Base-by-base conservation (phyloP, 2,329 filamentous ascomycete species). In the Sporothrix sp. region DNA sequence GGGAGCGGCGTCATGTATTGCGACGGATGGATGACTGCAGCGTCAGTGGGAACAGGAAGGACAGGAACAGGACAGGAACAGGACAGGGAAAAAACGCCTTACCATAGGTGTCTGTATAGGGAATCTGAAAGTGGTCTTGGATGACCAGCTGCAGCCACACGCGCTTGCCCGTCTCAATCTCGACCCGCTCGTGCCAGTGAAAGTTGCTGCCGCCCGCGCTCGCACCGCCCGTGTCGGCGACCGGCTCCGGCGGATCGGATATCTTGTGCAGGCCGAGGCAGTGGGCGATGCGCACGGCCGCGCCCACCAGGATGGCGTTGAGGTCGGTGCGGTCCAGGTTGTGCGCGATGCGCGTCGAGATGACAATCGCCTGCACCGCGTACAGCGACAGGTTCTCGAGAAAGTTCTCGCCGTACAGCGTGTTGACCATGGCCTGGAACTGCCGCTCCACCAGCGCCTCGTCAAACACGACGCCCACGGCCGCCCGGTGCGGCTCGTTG, bases 101-200 rank as follows among this genome's bases (percentile, higher is more conserved):
- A n/a, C 52, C 53, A 48, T 66, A 67, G 5, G 62, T 63, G 23
- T 66, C 63, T 14, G 65, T 66, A 44, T 65, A 67, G 1, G 63
- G 61, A 6, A 66, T 57, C 25, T 54, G 50, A 42, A 60, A 66
- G 45, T 65, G 59, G 47, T 67, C 65, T 50, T 66, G 65, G 20
- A 66, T 64, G 10, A 65, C 60, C 11, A 62, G 53, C 54, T 68
- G 65, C 38, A 60, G 62, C 65, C 66, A 68, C 4, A 63, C 57
- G 4, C 65, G 56, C 42, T 62, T 60, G 5, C 65, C 65, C 7
- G 63, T 60, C 57, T 67, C 65, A 28, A 60, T 47, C 44, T 61
- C 59, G 10, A 61, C 39, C 2, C 42, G 45, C 47, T 60, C 58
- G 21, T 56, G 35, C 57, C 55, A 58, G 9, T 10, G 6, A 28